Evolutionary conservation across 2,329 filamentous ascomycete genomes (phyloP), one percentile per base, ranked within the genome.

Genomic region (Microdochium bolleyi): DNA sequence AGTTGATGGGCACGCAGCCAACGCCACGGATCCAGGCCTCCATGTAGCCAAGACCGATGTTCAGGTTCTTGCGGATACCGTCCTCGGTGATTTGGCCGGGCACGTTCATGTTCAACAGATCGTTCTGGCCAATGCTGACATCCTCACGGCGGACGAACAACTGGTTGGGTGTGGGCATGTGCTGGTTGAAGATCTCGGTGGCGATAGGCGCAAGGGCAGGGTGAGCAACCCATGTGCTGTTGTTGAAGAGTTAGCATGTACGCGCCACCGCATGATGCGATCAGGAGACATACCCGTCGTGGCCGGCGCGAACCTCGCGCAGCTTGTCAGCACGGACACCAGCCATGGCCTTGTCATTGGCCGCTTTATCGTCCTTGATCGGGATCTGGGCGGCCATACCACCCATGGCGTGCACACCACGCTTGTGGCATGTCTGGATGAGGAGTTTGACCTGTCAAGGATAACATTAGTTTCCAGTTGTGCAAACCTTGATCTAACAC

Each of bases 381-480:
- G 94, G 94, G 66, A 99, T 99, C 73, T 97, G 94, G 38, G 94
- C 94, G 2, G 92, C 92, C 94, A 99, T 97, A 60, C 94, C 94
- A 61, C 94, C 85, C 94, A 97, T 97, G 59, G 94, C 94, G 72
- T 97, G 94, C n/a, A 97, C 94, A 52, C 92, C 91, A 62, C 94
- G 87, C 69, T 85, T 87, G 73, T 99, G 94, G 79, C 94, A 99
- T 53, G 94, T 97, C 81, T 96, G 92, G 74, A 99, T 96, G 60
- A 99, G 83, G 41, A 97, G 84, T 73, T 94, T 95, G 65, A 97
- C 76, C 65, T 68, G 50, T 46, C 44, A 22, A 3, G 9, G 19
- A 22, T 5, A 24, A 22, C 13, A 24, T 46, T 46, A 46, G 41
- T 30, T 5, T 30, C 5, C 27, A 30, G 27, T 11, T 30, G 27